Evolutionary conservation across 495 filamentous ascomycete species (phyloP), one percentile per base, ranked within the genome.

Genomic region (Penicillium manginii): DNA sequence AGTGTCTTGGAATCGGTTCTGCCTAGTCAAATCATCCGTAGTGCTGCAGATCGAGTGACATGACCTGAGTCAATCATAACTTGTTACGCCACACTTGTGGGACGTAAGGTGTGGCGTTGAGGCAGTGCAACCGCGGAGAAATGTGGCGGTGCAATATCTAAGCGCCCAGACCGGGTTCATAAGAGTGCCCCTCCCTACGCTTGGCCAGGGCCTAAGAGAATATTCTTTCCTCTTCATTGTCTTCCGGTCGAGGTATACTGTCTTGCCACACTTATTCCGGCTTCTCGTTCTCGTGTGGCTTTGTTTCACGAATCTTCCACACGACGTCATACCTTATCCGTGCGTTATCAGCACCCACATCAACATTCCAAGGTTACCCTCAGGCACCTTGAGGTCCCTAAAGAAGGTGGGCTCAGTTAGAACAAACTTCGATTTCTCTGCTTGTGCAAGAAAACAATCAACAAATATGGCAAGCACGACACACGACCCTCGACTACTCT

Each of bases 401-500:
- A 29, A 8, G 6, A 29, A 29, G 26, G 26, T 29, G 26, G 26
- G 26, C 26, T 37, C 35, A 37, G 9, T 10, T 5, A 37, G 35
- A n/a, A n/a, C 45, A n/a, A 43, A 21, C 50, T 39, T 2, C 23
- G n/a, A 17, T 18, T 12, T n/a, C 18, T 18, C 31, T 45, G 23
- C 14, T 43, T 21, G 18, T 39, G 9, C 35, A n/a, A n/a, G 35
- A 46, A 45, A 3, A 22, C 32, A 18, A 39, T 11, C 54, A 22
- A 48, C 17, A 31, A 62, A 12, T 2, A 68, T 68, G 65, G 48
- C 64, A 18, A 50, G 55, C 42, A 40, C 62, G 37, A 37, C 58
- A 37, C 66, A 86, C 61, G 91, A 96, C 59, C 90, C 91, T 8
- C 88, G 86, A 67, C 77, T 96, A 37, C 84, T 96, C 50, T 96